Base-by-base conservation (phyloP, 345 rosid species). In the Psidium friedrichsthalianum region DNA sequence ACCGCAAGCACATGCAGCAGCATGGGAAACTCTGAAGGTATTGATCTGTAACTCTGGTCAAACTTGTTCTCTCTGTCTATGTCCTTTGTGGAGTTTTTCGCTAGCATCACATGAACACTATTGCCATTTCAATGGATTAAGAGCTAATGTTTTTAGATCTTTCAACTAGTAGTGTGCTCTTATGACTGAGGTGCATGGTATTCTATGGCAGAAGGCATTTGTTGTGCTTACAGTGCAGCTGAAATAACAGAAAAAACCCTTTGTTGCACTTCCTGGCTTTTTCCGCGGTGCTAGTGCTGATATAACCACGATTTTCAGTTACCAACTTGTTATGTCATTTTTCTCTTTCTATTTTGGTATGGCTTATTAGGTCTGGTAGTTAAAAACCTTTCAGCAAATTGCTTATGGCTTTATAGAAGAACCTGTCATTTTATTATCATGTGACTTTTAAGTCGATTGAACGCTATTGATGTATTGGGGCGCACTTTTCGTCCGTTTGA, bases 21-120 rank as follows among this genome's bases (percentile, higher is more conserved):
- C 99, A 87, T 97, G 99, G 98, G 85, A 91, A 86, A 94, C 92
- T 85, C 89, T 97, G 91, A 95, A 90, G 97, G 99, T 96, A 88
- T 90, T 54, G 10, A 42, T 42, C 36, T 24, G 52, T 61, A 29
- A 29, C 15, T 59, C 18, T 87, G 22, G 16, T 74, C 57, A 42
- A 56, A 74, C 51, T 49, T 40, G 42, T 22, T 6, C 55, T 59
- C 81, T 82, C 80, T 69, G 80, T 69, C 78, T 10, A 9, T 64
- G 56, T 20, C 47, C 6, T 21, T 69, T 69, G 42, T 64, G 47
- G 80, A 36, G 36, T 18, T 69, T 69, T 36, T 69, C 47, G 11
- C 80, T 18, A 36, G 80, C 24, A 10, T 32, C 24, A 36, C 47
- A 18, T 36, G 80, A 69, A 36, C 25, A 36, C 36, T 69, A 36